A percentile compares a stretch with the other conserved stretches of the same genome.
Conservation (phyloP, 306 rosid species). For the Trifolium pratense region DNA sequence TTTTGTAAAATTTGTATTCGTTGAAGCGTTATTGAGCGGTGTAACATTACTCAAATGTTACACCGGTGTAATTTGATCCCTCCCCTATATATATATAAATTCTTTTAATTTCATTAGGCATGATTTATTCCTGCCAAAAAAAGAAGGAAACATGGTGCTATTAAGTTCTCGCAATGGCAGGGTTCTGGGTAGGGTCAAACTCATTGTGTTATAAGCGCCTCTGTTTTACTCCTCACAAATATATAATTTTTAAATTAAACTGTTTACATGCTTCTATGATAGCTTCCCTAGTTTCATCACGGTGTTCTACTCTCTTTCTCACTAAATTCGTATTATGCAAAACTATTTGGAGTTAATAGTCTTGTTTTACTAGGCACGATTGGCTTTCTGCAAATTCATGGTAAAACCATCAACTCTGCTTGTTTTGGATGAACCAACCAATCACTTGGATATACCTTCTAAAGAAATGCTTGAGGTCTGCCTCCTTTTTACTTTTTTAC, state of each 20-base stretch:
- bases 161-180: background rate
- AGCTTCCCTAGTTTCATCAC: background rate
- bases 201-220: background rate
- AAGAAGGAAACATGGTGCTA: background rate
- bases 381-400: constrained; percentile 98
- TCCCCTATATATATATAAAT: constrained; percentile 18
- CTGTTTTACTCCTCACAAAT: background rate
- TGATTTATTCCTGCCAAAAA: background rate
- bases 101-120: background rate
- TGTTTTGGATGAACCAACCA: constrained; percentile 95
- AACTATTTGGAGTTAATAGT: constrained; percentile 31
- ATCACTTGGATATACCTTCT: constrained; percentile 98
- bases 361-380: constrained; percentile 76
- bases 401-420: constrained; percentile 89
- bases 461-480: constrained; percentile 98
- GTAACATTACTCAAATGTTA: too few species aligned
- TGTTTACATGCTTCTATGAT: constrained; percentile 15
- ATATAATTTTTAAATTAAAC: background rate
- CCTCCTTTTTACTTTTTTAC: constrained; percentile 14
- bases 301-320: constrained; percentile 6
- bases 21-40: too few species aligned
- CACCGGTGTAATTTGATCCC: too few species aligned
- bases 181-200: background rate
- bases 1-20: too few species aligned
- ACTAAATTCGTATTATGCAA: constrained; percentile 32